phyloP scores from a whole-genome alignment of 1,284 basidiomycete species.

The Leccinum pachyderme region DNA sequence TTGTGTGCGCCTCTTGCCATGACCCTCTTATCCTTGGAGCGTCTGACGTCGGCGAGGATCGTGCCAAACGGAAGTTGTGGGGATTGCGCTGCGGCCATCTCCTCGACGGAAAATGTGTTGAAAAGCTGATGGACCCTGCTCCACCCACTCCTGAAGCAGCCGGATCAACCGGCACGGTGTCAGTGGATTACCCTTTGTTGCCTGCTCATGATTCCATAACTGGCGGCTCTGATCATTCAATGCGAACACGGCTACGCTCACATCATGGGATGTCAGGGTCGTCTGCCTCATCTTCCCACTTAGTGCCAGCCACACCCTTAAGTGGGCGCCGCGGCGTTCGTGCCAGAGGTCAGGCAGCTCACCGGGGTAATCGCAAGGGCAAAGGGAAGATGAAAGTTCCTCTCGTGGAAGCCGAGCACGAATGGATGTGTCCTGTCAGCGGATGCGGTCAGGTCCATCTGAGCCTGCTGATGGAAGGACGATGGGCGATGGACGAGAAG shows the following conservation, averaged over 20 bases:
- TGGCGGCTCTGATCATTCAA: conserved; percentile 31
- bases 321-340: conserved; percentile 6
- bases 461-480: conserved; percentile 53
- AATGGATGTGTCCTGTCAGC: conserved; percentile 64
- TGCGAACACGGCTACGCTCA: conserved; percentile 56
- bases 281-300: conserved; percentile 13
- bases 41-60: conserved; percentile 36
- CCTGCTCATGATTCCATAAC: conserved; percentile 30
- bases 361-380: conserved; percentile 34
- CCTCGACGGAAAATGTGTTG: conserved; percentile 71
- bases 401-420: conserved; percentile 45
- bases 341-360: conserved; percentile 3
- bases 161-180: conserved; percentile 31
- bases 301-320: neutral
- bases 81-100: conserved; percentile 71
- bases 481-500: conserved; percentile 46
- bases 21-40: conserved; percentile 51
- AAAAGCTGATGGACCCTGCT: conserved; percentile 50
- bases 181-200: neutral
- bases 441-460: conserved; percentile 53
- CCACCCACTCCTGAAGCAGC: conserved; percentile 11
- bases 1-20: conserved; percentile 62
- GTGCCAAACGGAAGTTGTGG: conserved; percentile 53
- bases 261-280: conserved; percentile 26
- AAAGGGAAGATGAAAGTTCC: conserved; percentile 39